Percentiles rank a stretch among this genome's conserved stretches.
These are phyloP conservation scores for Conticribra weissflogii DNA, from an alignment of 108 stramenopile genomes.

Conservation along the genomic window DNA sequence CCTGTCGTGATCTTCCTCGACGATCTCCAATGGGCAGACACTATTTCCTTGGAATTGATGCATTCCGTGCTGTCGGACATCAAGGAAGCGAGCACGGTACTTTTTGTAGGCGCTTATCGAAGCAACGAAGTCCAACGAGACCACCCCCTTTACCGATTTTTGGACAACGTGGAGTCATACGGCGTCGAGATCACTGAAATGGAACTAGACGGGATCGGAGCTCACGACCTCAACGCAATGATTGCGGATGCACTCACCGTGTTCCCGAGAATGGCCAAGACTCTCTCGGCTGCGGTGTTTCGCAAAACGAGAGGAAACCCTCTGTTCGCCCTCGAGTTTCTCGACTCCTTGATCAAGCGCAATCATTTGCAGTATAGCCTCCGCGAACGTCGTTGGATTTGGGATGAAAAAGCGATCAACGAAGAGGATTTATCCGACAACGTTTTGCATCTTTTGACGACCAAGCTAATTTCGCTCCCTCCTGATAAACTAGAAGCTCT, in stretches of 20 bases:
- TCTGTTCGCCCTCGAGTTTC: slow-evolving; percentile 34
- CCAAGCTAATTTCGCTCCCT: slow-evolving; percentile 17
- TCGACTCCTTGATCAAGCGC: slow-evolving; percentile 25
- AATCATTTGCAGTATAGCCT: slow-evolving; percentile 26
- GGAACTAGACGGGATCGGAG: slow-evolving; percentile 18
- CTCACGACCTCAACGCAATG: slow-evolving; percentile 39
- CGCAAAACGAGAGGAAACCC: slow-evolving; percentile 47
- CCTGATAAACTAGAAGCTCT: slow-evolving; percentile 8
- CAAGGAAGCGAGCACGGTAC: slow-evolving; percentile 21
- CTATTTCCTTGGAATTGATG: slow-evolving; percentile 22
- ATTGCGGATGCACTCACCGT: slow-evolving; percentile 36
- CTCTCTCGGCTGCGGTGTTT: slow-evolving; percentile 26
- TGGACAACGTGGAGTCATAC: background rate
- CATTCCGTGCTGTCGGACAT: slow-evolving; percentile 26
- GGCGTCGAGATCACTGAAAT: slow-evolving; percentile 23
- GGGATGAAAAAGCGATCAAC: slow-evolving; percentile 37
- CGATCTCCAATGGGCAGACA: slow-evolving; percentile 52
- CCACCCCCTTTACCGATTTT: slow-evolving; percentile 20
- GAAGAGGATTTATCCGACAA: slow-evolving; percentile 40
- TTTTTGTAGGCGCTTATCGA: slow-evolving; percentile 48
- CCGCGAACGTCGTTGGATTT: slow-evolving; percentile 33
- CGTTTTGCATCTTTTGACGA: slow-evolving; percentile 43
- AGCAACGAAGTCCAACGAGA: slow-evolving; percentile 24
- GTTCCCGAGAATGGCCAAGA: slow-evolving; percentile 27
- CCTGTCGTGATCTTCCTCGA: slow-evolving; percentile 50